Percentiles rank a stretch among this genome's conserved stretches.
Evolutionary conservation across 345 rosid species (phyloP).

Genomic region (Acer negundo): DNA sequence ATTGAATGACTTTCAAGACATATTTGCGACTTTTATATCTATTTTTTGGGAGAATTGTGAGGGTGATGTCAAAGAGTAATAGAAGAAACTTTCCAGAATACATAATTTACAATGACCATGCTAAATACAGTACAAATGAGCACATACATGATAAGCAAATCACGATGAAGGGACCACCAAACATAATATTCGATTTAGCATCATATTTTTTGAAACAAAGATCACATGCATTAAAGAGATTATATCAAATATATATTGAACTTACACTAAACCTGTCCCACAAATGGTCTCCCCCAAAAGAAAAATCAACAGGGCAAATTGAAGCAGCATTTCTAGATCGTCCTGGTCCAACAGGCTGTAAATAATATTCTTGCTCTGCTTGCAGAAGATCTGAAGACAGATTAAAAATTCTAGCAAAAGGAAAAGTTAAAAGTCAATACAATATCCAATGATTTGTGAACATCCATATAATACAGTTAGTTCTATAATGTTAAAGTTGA

Average conservation of each 20-base stretch:
- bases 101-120: not conserved
- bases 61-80: not conserved
- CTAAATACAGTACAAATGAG: not conserved
- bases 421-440: slow-evolving; percentile 17
- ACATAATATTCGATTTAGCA: not conserved
- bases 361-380: slow-evolving; percentile 95
- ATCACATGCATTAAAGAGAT: slow-evolving; percentile 4
- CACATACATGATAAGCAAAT: not conserved
- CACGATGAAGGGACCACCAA: not conserved
- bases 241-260: slow-evolving; percentile 20
- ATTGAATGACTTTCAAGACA: not conserved
- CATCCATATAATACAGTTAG: not conserved
- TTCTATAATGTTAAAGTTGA: not conserved
- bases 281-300: slow-evolving; percentile 89
- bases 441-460: not conserved
- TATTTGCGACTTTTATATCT: not conserved
- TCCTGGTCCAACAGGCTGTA: slow-evolving; percentile 90
- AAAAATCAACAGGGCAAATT: slow-evolving; percentile 80
- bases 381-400: slow-evolving; percentile 68
- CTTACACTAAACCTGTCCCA: slow-evolving; percentile 98
- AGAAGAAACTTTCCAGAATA: slow-evolving; percentile 7
- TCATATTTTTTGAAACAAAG: not conserved
- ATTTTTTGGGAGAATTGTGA: not conserved
- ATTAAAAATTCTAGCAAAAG: slow-evolving; percentile 69
- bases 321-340: slow-evolving; percentile 74